phyloP scores from a whole-genome alignment of 257 asterid species.

The Mitragyna speciosa region DNA sequence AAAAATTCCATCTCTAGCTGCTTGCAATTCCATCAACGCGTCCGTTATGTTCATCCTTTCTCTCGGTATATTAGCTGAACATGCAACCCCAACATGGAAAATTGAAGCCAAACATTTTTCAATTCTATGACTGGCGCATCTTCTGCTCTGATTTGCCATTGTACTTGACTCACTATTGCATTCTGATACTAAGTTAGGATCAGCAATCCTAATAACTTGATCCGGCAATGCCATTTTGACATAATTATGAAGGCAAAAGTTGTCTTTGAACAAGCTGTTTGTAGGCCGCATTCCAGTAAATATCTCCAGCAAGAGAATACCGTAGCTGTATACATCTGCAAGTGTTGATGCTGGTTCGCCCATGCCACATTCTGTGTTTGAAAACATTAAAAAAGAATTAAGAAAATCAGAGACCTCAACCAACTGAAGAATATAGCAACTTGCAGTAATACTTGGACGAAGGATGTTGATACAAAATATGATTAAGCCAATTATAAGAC shows the following conservation, averaged over 20 bases:
- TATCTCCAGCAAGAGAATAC: slow-evolving; percentile 13
- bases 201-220: slow-evolving; percentile 8
- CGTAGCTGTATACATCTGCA: slow-evolving; percentile 10
- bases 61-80: slow-evolving; percentile 24
- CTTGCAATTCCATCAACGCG: slow-evolving; percentile 21
- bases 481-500: too few species aligned
- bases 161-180: background rate
- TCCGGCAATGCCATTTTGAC: too few species aligned
- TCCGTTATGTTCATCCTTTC: slow-evolving; percentile 32
- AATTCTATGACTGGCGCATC: background rate
- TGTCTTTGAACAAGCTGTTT: too few species aligned
- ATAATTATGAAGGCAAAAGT: too few species aligned
- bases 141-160: background rate
- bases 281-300: background rate
- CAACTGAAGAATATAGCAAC: too few species aligned
- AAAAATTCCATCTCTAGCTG: slow-evolving; percentile 1
- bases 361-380: slow-evolving; percentile 4
- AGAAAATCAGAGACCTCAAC: too few species aligned
- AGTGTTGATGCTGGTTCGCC: slow-evolving; percentile 2
- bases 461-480: too few species aligned
- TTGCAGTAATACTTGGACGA: background rate
- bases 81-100: slow-evolving; percentile 22
- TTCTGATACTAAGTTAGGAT: slow-evolving; percentile 16
- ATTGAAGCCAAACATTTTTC: slow-evolving; percentile 18
- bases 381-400: background rate